Conservation (phyloP, 2,329 filamentous ascomycete species). For the Polychaeton citri region DNA sequence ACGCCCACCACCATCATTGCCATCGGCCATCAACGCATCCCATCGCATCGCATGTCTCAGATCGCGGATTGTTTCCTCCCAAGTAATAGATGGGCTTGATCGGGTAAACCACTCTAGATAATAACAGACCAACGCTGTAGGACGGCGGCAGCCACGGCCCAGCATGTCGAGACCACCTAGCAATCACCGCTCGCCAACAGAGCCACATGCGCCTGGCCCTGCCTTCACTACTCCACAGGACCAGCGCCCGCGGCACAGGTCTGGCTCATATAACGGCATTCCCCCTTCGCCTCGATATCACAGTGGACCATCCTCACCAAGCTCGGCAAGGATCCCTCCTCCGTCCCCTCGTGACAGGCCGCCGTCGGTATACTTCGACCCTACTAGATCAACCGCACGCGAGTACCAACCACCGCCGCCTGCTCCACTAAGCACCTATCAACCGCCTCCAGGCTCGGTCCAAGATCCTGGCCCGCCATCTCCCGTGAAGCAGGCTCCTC, state of each 20-base stretch:
- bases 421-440: no score
- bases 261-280: conserved; percentile 13
- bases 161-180: neutral
- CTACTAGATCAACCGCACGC: no score
- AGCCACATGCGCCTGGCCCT: conserved; percentile 5
- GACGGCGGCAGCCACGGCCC: neutral
- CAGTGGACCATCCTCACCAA: conserved; percentile 24
- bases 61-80: no score
- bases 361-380: conserved; percentile 37
- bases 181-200: neutral
- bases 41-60: no score
- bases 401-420: no score
- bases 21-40: neutral
- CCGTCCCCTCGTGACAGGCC: conserved; percentile 24
- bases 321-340: conserved; percentile 23
- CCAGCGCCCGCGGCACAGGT: conserved; percentile 12
- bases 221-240: conserved; percentile 19
- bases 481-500: no score
- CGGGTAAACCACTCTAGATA: no score
- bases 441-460: no score
- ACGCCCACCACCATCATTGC: neutral
- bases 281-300: conserved; percentile 16
- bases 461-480: conserved; percentile 9
- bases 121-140: no score
- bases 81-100: no score